Base-by-base conservation (phyloP, 1,139 yeast species). In the Kodamaea alishanica region DNA sequence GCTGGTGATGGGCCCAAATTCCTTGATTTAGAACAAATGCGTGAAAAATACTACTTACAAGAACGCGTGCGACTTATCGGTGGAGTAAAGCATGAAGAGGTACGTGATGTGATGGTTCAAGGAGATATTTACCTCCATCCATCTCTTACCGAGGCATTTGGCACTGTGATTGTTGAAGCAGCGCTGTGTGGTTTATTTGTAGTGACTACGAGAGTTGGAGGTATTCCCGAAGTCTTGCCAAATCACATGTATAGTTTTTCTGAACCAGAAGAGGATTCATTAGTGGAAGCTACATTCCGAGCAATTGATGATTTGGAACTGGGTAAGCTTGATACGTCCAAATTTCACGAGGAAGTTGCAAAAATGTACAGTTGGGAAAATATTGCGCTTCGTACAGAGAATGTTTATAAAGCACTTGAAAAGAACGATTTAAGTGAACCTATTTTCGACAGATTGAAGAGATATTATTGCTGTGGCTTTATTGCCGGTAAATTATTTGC, bases 1-100 rank as follows among this genome's bases (percentile, higher is more conserved):
- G 99, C 97, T 2, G 99, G 99, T 5, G 95, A 89, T 58, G 99
- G 99, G 0, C 99, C 99, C 1, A 87, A 88, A 53, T 90, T 85
- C 52, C 77, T 92, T 10, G 97, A 92, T 51, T 66, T 94, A 43
- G 97, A 90, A 57, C 98, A 94, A 57, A 90, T 90, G 92, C 74
- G 96, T 40, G 99, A 94, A 59, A 77, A 80, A 46, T 77, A 83
- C 58, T 80, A 88, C 49, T 65, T 94, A 20, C 97, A 92, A 56
- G 96, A 92, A 41, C 70, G 96, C 35, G 97, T 94, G 1, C 81
- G 81, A 34, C 70, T 94, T 12, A 71, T 89, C 30, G 98, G 98
- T 1, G 81, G 92, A 9, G 84, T 94, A 0, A 78, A 85, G 32
- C 99, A 94, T 57, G 98, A 94, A 57, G 83, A 85, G 48, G 98